Conservation (phyloP, 2,329 filamentous ascomycete genomes). For the Exophiala oligosperma region DNA sequence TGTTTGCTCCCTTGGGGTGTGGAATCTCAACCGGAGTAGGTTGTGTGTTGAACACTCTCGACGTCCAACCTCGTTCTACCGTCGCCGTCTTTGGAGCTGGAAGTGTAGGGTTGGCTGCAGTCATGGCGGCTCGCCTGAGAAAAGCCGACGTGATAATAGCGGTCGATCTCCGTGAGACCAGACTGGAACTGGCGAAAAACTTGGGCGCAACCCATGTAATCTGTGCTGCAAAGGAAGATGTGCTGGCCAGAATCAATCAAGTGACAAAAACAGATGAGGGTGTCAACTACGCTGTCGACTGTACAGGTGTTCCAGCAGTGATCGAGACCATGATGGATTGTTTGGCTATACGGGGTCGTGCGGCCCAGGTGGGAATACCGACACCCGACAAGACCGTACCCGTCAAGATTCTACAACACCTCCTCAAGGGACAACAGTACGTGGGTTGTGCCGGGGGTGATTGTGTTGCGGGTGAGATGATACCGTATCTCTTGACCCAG, state of each 20-base stretch:
- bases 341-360: conserved; percentile 24
- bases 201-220: conserved; percentile 52
- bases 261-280: not conserved
- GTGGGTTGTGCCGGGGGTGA: conserved; percentile 1
- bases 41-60: conserved; percentile 17
- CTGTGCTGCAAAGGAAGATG: conserved; percentile 34
- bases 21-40: conserved; percentile 33
- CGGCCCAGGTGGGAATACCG: conserved; percentile 26
- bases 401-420: conserved; percentile 22
- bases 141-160: conserved; percentile 34
- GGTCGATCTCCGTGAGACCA: conserved; percentile 36
- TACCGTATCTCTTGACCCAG: conserved; percentile 2
- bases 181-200: conserved; percentile 47
- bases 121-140: conserved; percentile 32
- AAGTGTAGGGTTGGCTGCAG: conserved; percentile 31
- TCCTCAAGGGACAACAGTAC: not conserved
- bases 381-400: conserved; percentile 7
- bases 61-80: not conserved
- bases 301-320: conserved; percentile 20
- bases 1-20: conserved; percentile 33
- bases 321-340: conserved; percentile 27
- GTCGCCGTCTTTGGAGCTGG: conserved; percentile 33
- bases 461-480: not conserved
- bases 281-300: conserved; percentile 28
- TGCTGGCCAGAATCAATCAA: conserved; percentile 20